Evolutionary conservation across 495 filamentous ascomycete species (phyloP).

Genomic region (Penicillium canescens): DNA sequence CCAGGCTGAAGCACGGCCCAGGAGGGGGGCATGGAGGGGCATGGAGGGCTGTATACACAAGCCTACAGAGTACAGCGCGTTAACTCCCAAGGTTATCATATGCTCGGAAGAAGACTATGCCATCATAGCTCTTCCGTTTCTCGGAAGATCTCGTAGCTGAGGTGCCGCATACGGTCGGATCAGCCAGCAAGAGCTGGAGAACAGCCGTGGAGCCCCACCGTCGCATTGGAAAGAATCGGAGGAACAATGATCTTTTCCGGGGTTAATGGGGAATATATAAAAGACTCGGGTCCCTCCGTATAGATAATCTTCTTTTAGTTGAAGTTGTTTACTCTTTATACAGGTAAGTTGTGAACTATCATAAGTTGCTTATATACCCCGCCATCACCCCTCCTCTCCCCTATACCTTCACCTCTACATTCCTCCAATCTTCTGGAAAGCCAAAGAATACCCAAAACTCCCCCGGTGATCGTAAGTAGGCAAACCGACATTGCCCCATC

Average conservation of each 20-base stretch:
- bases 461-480: conserved; percentile 18
- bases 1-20: no score
- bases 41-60: no score
- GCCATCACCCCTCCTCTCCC: conserved; percentile 16
- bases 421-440: conserved; percentile 6
- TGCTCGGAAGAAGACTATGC: conserved; percentile 8
- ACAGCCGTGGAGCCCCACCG: conserved; percentile 37
- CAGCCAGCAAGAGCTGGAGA: conserved; percentile 31
- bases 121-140: conserved; percentile 26
- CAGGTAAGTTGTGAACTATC: conserved; percentile 23
- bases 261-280: conserved; percentile 17
- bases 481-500: conserved; percentile 22
- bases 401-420: conserved; percentile 2
- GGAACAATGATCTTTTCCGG: conserved; percentile 33
- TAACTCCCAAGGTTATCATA: neutral
- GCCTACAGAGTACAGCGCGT: no score
- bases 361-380: conserved; percentile 18
- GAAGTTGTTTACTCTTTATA: conserved; percentile 16
- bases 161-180: conserved; percentile 32
- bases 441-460: conserved; percentile 16
- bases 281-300: conserved; percentile 31
- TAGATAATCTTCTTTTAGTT: conserved; percentile 16
- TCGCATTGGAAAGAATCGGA: conserved; percentile 48
- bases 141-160: conserved; percentile 46
- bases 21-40: no score